Base-by-base conservation (phyloP, 805 yeast genomes). In the Scheffersomyces ergatensis region DNA sequence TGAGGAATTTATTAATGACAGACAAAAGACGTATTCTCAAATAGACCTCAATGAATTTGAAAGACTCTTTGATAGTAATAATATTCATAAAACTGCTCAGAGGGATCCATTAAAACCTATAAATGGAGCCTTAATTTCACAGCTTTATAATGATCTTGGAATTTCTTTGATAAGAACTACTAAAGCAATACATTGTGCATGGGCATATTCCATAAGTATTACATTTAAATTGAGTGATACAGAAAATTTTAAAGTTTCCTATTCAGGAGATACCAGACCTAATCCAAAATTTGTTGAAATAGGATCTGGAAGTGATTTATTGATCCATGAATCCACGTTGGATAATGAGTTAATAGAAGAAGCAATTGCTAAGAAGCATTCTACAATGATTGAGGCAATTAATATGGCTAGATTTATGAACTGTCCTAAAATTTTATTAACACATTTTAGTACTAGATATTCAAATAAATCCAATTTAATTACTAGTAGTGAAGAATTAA, bases 211-310 rank as follows among this genome's bases (percentile, higher is more conserved):
- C 2, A 63, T 64, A 9, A 79, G 85, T 14, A 76, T 82, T 32
- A 59, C 78, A 0, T 69, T 90, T 9, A 57, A 72, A 2, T 76
- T 84, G 40, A 61, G 60, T 43, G 47, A 44, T 2, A 40, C 48
- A 1, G 63, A 60, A 14, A 44, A 54, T 0, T 89, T 89, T 67
- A 84, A 78, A 50, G 70, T 90, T 1, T 83, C 97, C 0, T 93
- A 87, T 58, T 89, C 97, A 2, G 99, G 99, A 11, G 99, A 93
- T 57, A 88, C 98, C 0, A 77, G 97, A 52, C 99, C 99, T 0
- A 82, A 80, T 47, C 54, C 65, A 3, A 63, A 58, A 36, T 89
- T 89, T 61, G 78, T 84, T 0, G 70, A 65, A 2, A 76, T 87
- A 39, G 98, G 97, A 1, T 44, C 55, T 16, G 59, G 68, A 11